These are phyloP conservation scores for Ogataea hybrid DNA, from an alignment of 1,139 yeast genomes.

Conservation along the genomic window DNA sequence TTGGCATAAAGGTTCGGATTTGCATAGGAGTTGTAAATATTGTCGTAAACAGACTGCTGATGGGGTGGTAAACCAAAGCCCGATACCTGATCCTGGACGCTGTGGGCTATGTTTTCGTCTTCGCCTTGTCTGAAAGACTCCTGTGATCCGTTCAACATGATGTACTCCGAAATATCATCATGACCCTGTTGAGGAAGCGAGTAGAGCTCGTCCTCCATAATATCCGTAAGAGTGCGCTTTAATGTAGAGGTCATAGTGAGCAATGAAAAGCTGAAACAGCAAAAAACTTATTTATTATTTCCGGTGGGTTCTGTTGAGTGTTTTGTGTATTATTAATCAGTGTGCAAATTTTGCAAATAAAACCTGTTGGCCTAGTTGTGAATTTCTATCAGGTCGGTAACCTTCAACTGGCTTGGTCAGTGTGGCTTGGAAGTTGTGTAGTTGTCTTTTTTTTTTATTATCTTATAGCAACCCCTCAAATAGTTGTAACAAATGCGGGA, in stretches of 20 bases:
- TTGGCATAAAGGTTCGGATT: constrained; percentile 28
- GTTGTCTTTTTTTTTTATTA: constrained; percentile 2
- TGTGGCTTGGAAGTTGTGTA: not conserved
- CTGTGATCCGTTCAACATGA: constrained; percentile 22
- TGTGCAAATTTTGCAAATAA: constrained; percentile 2
- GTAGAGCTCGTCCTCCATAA: constrained; percentile 30
- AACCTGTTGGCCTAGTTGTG: not conserved
- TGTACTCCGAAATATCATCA: constrained; percentile 20
- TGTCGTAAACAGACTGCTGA: constrained; percentile 15
- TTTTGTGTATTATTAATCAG: constrained; percentile 4
- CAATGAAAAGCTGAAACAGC: constrained; percentile 10
- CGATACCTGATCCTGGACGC: constrained; percentile 6
- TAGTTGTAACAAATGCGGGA: constrained; percentile 1
- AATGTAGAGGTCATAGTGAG: constrained; percentile 27
- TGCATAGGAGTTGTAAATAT: constrained; percentile 28
- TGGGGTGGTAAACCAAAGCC: constrained; percentile 2
- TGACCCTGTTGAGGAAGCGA: constrained; percentile 19
- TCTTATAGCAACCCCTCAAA: constrained; percentile 2
- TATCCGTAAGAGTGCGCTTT: constrained; percentile 29
- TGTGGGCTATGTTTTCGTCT: constrained; percentile 13
- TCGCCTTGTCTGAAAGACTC: constrained; percentile 17
- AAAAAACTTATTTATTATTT: constrained; percentile 3
- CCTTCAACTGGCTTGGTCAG: constrained; percentile 1
- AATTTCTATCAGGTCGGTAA: not conserved
- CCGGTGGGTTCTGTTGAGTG: constrained; percentile 8